Percentiles rank a stretch among this genome's conserved stretches.
Conservation (phyloP, 1,284 basidiomycete species). For the Ceratobasidium sp. region DNA sequence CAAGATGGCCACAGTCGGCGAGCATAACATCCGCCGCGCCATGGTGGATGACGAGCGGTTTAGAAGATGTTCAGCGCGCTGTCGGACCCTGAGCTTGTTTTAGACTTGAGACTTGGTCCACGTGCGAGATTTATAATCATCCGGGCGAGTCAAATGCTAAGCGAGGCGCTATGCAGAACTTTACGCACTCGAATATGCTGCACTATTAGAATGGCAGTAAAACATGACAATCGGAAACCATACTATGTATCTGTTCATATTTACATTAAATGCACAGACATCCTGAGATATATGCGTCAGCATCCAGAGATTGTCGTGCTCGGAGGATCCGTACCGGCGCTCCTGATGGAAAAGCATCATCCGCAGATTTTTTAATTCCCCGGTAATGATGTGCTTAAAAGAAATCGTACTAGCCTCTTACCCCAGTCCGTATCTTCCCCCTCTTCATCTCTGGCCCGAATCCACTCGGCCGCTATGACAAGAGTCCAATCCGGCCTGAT, state of each 20-base stretch:
- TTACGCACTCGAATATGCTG: no score
- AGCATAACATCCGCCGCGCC: slow-evolving; percentile 31
- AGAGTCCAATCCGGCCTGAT: slow-evolving; percentile 23
- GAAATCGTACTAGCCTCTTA: background rate
- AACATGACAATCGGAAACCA: no score
- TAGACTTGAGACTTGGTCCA: background rate
- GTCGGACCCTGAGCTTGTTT: slow-evolving; percentile 14
- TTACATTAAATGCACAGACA: no score
- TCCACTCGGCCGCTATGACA: background rate
- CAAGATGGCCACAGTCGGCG: slow-evolving; percentile 19
- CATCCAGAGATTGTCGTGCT: background rate
- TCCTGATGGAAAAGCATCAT: background rate
- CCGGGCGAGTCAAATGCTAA: background rate
- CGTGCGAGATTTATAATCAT: background rate
- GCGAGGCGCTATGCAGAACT: no score
- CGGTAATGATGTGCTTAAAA: background rate
- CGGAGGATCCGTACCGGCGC: no score
- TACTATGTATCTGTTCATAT: no score
- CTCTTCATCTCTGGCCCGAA: background rate
- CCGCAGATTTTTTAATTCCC: background rate
- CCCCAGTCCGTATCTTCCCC: background rate
- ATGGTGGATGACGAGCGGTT: background rate
- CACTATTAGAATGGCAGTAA: no score
- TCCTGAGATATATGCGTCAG: no score
- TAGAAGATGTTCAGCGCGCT: no score